A percentile compares a stretch with the other conserved stretches of the same genome.
These are phyloP conservation scores for Naumovozyma castellii DNA, from an alignment of 805 yeast genomes.

Conservation along the genomic window DNA sequence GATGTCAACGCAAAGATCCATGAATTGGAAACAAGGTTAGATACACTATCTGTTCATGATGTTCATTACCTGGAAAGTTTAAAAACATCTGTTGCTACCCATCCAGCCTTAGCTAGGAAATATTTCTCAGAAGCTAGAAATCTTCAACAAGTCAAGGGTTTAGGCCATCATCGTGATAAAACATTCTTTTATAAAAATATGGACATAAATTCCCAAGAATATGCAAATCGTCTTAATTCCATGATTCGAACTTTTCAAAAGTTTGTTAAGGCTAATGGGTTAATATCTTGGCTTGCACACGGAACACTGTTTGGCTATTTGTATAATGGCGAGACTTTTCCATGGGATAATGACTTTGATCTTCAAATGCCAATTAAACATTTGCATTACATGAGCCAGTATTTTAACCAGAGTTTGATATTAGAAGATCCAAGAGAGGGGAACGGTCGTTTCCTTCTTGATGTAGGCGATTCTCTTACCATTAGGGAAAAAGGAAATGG, in stretches of 20 bases:
- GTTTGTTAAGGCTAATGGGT: slow-evolving; percentile 37
- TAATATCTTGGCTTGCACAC: slow-evolving; percentile 55
- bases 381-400: slow-evolving; percentile 37
- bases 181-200: slow-evolving; percentile 46
- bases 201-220: slow-evolving; percentile 31
- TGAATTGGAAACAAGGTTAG: slow-evolving; percentile 16
- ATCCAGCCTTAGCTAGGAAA: slow-evolving; percentile 31
- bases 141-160: slow-evolving; percentile 13
- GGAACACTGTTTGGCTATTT: slow-evolving; percentile 57
- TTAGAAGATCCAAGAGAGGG: slow-evolving; percentile 43
- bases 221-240: slow-evolving; percentile 31
- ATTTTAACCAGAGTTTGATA: slow-evolving; percentile 35
- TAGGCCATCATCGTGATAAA: slow-evolving; percentile 44
- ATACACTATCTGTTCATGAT: slow-evolving; percentile 19
- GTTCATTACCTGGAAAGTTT: slow-evolving; percentile 30
- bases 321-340: slow-evolving; percentile 53
- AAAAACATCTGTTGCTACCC: slow-evolving; percentile 24
- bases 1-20: slow-evolving; percentile 18
- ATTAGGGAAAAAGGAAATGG: slow-evolving; percentile 51
- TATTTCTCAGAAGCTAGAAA: slow-evolving; percentile 29
- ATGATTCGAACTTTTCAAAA: slow-evolving; percentile 43
- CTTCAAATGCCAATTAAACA: slow-evolving; percentile 50
- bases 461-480: slow-evolving; percentile 43
- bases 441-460: slow-evolving; percentile 46
- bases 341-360: slow-evolving; percentile 63